Evolutionary conservation across 2,329 filamentous ascomycete genomes (phyloP).

Genomic region (Ophiostoma perfectum): DNA sequence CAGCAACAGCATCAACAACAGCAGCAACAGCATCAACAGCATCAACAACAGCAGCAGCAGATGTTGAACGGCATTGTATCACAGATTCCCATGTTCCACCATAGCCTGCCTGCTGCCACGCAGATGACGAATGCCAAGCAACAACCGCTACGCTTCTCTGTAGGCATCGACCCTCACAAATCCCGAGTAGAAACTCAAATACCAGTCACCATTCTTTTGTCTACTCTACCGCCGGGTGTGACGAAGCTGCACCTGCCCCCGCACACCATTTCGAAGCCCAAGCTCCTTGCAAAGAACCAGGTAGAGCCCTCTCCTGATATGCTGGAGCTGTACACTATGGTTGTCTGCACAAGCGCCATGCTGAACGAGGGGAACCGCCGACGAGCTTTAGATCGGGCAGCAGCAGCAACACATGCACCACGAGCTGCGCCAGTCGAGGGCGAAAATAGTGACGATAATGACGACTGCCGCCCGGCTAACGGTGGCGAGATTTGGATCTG

Average conservation of each 20-base stretch:
- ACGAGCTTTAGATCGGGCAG: conserved; percentile 60
- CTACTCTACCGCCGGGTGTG: conserved; percentile 67
- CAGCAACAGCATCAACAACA: conserved; percentile 14
- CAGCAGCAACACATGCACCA: conserved; percentile 39
- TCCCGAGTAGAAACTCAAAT: conserved; percentile 97
- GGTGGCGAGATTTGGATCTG: conserved; percentile 95
- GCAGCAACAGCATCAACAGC: conserved; percentile 12
- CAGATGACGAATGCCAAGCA: conserved; percentile 3
- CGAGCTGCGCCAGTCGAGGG: conserved; percentile 36
- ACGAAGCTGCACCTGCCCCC: conserved; percentile 80
- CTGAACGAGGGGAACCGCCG: conserved; percentile 60
- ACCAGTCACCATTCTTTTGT: conserved; percentile 74
- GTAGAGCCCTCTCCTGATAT: conserved; percentile 64
- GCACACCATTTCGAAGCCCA: conserved; percentile 91
- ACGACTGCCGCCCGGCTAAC: conserved; percentile 64
- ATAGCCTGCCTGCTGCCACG: conserved; percentile 1
- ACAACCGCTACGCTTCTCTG: conserved; percentile 24
- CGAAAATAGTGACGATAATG: conserved; percentile 56
- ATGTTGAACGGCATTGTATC: conserved; percentile 8
- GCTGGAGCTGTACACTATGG: conserved; percentile 69
- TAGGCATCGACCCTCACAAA: conserved; percentile 67
- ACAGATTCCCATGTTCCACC: conserved; percentile 24
- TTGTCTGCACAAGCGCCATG: conserved; percentile 93
- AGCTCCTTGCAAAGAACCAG: conserved; percentile 70
- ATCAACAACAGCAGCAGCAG: conserved; percentile 18